These are phyloP conservation scores for Collybiopsis luxurians DNA, from an alignment of 768 basidiomycete genomes.

Conservation along the genomic window DNA sequence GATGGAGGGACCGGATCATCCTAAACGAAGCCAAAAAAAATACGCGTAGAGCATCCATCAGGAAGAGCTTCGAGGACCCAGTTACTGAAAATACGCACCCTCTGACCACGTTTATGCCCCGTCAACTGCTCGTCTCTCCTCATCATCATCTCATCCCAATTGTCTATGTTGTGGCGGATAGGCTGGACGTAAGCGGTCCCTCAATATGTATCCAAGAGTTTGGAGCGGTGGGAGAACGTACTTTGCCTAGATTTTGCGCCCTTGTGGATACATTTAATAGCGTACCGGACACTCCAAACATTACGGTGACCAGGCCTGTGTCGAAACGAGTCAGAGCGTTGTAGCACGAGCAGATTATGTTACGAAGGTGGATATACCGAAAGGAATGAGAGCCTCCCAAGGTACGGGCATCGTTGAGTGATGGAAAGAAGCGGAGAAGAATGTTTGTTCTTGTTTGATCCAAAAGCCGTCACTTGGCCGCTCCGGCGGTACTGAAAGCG, in stretches of 20 bases:
- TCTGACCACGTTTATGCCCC: slow-evolving; percentile 83
- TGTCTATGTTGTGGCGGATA: slow-evolving; percentile 79
- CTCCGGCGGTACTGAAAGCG: no score
- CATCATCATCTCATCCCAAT: slow-evolving; percentile 98
- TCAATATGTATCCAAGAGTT: background rate
- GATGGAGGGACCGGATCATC: slow-evolving; percentile 65
- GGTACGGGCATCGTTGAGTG: slow-evolving; percentile 77
- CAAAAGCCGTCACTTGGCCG: no score
- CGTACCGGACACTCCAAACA: slow-evolving; percentile 92
- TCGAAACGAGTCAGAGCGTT: slow-evolving; percentile 1
- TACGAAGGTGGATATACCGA: slow-evolving; percentile 49
- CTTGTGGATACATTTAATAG: slow-evolving; percentile 75
- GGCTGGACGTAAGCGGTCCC: slow-evolving; percentile 43
- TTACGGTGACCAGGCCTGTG: slow-evolving; percentile 75
- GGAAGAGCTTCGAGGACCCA: no score
- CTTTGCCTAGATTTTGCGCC: slow-evolving; percentile 91
- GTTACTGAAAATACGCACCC: slow-evolving; percentile 48
- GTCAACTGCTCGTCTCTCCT: slow-evolving; percentile 85
- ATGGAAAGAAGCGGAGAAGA: slow-evolving; percentile 17
- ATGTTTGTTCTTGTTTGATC: slow-evolving; percentile 4
- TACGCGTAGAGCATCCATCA: background rate
- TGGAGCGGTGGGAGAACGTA: slow-evolving; percentile 22
- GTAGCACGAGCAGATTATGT: background rate
- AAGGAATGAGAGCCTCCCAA: slow-evolving; percentile 96
- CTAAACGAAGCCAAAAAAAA: slow-evolving; percentile 41